A percentile compares a stretch with the other conserved stretches of the same genome.
These are phyloP conservation scores for Lagenidium giganteum DNA, from an alignment of 352 stramenopile species.

Conservation along the genomic window DNA sequence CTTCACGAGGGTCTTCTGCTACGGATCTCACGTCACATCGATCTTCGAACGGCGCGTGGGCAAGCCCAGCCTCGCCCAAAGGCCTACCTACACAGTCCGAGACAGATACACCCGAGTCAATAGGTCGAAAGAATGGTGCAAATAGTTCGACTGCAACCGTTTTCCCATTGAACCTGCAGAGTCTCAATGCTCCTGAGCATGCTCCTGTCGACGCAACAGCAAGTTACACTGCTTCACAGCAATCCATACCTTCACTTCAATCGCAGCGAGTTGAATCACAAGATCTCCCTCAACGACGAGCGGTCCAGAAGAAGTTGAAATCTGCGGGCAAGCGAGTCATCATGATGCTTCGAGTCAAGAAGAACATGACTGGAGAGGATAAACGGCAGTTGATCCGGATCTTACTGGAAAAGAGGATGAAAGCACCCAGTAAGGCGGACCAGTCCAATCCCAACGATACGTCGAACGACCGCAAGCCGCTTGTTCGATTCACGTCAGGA, in stretches of 20 bases:
- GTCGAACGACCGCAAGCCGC: too few species aligned
- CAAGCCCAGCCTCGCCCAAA: constrained; percentile 9
- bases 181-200: constrained; percentile 2
- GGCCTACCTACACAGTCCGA: too few species aligned
- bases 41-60: constrained; percentile 2
- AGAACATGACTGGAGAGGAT: constrained; percentile 29
- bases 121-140: too few species aligned
- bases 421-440: too few species aligned
- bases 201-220: too few species aligned
- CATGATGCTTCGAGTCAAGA: constrained; percentile 59
- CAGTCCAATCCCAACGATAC: too few species aligned
- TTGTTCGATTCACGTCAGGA: too few species aligned
- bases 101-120: too few species aligned
- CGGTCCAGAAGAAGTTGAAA: constrained; percentile 28
- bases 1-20: constrained; percentile 7
- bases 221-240: too few species aligned
- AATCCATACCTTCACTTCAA: not conserved
- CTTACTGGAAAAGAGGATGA: constrained; percentile 33
- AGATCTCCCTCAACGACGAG: too few species aligned
- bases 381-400: constrained; percentile 58
- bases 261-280: not conserved
- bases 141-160: constrained; percentile 3
- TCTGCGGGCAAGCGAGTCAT: constrained; percentile 66
- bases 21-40: constrained; percentile 8
- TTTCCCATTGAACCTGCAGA: constrained; percentile 15